A percentile compares a stretch with the other conserved stretches of the same genome.
phyloP scores from a whole-genome alignment of 2,329 filamentous ascomycete species.

The Chaetomiaceae sp. region DNA sequence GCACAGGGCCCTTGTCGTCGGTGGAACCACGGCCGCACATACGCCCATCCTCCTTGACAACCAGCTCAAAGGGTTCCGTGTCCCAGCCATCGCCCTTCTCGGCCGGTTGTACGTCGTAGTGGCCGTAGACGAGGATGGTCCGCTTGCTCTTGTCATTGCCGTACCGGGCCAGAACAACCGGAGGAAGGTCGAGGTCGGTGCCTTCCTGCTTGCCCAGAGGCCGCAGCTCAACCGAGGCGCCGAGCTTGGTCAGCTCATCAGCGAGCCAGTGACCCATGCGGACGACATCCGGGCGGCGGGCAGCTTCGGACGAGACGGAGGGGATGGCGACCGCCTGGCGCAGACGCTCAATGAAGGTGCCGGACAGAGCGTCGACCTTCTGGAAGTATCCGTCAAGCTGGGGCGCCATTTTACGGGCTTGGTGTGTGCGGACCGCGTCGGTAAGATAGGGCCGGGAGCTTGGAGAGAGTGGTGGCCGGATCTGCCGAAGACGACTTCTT shows the following conservation, averaged over 20 bases:
- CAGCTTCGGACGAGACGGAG: conserved; percentile 88
- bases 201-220: conserved; percentile 87
- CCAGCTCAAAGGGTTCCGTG: conserved; percentile 88
- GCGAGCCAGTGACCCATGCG: conserved; percentile 94
- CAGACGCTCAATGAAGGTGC: conserved; percentile 83
- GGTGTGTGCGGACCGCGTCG: conserved; percentile 50
- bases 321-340: conserved; percentile 92
- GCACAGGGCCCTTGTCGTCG: conserved; percentile 94
- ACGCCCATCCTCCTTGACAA: conserved; percentile 80
- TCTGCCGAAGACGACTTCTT: not conserved
- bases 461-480: conserved; percentile 18
- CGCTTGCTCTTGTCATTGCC: conserved; percentile 88
- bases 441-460: conserved; percentile 44
- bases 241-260: conserved; percentile 74
- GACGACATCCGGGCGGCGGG: conserved; percentile 84
- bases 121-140: conserved; percentile 93
- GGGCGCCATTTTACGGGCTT: conserved; percentile 77
- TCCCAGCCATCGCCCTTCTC: conserved; percentile 92
- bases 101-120: conserved; percentile 98
- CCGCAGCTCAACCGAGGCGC: conserved; percentile 82
- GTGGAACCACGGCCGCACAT: conserved; percentile 97
- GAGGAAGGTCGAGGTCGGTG: conserved; percentile 85
- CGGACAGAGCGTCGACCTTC: conserved; percentile 77
- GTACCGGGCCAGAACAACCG: conserved; percentile 87
- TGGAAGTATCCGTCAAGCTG: conserved; percentile 90